Evolutionary conservation across 305 asterid genomes (phyloP).

Genomic region (Salvia sclarea): DNA sequence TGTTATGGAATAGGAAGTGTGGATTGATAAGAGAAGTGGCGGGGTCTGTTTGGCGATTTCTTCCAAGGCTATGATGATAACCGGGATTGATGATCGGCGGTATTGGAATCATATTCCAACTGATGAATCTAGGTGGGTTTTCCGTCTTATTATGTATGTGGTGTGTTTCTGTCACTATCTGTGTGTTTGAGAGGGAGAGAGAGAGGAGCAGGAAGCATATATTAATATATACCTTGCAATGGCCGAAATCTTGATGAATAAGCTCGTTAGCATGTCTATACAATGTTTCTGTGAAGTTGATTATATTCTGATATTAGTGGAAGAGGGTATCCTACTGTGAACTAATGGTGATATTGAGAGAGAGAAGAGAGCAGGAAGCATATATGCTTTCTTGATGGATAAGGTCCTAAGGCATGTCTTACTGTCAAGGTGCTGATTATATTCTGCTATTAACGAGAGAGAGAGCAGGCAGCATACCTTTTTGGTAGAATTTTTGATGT

Average conservation of each 20-base stretch:
- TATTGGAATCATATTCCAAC: slow-evolving; percentile 74
- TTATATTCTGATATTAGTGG: neutral
- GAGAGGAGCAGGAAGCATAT: neutral
- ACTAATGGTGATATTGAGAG: neutral
- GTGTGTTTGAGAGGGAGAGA: slow-evolving; percentile 9
- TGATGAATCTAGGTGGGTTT: slow-evolving; percentile 66
- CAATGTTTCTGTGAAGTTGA: neutral
- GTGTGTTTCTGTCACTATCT: neutral
- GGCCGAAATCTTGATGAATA: neutral
- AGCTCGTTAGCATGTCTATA: too few species aligned
- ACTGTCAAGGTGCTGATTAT: neutral
- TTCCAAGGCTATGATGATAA: slow-evolving; percentile 68
- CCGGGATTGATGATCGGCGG: slow-evolving; percentile 81
- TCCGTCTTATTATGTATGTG: neutral
- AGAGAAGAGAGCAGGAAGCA: neutral
- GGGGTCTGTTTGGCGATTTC: slow-evolving; percentile 69
- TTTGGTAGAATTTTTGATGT: neutral
- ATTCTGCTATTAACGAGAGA: neutral
- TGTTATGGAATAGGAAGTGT: slow-evolving; percentile 50
- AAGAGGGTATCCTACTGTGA: neutral
- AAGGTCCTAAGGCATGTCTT: neutral
- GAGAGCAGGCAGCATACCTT: neutral
- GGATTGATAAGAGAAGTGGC: slow-evolving; percentile 71
- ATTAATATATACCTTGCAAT: neutral
- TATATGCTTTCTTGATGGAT: slow-evolving; percentile 16